Base-by-base conservation (phyloP, 495 filamentous ascomycete genomes). In the Penicillium simplicissimum region DNA sequence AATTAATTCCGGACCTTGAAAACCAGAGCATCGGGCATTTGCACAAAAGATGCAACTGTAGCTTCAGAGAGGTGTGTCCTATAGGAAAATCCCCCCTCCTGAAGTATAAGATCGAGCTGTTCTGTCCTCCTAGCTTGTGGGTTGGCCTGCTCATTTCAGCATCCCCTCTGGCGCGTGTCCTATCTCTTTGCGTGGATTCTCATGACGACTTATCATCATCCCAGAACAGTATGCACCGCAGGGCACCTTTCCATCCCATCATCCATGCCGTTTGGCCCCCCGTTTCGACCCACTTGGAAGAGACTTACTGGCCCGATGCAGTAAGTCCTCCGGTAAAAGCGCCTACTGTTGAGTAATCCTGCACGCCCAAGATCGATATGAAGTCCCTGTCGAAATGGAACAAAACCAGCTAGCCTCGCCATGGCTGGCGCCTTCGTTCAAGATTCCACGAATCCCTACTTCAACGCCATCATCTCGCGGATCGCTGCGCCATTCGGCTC, bases 291-390 rank as follows among this genome's bases (percentile, higher is more conserved):
- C 57, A 63, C 57, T 55, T 14, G 34, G 15, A 43, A 47, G 40
- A 62, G 56, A 45, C 52, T 59, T 52, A 52, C 23, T 42, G 58
- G 34, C 60, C 60, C 47, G 57, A 67, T 63, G 4, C 8, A 70
- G 67, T 48, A 65, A 53, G 43, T 34, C 33, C 59, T 67, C 67
- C 65, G 67, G 40, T 8, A 47, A 47, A 51, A 54, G 13, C 33
- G 19, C 21, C 13, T 37, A 40, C 36, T 45, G 60, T 62, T 62
- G 54, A 62, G 36, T 62, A 62, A 62, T 59, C 60, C 34, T 36
- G 33, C 23, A 31, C n/a, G 36, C n/a, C 33, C n/a, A 36, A 17
- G 33, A 17, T 43, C 13, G 48, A 36, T 25, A 52, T 52, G 31
- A 52, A 52, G 25, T 34, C 8, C 35, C 36, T n/a, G 8, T 28